Percentiles rank a stretch among this genome's conserved stretches.
Evolutionary conservation across 2,329 filamentous ascomycete genomes (phyloP).

Genomic region (Claviceps arundinis): DNA sequence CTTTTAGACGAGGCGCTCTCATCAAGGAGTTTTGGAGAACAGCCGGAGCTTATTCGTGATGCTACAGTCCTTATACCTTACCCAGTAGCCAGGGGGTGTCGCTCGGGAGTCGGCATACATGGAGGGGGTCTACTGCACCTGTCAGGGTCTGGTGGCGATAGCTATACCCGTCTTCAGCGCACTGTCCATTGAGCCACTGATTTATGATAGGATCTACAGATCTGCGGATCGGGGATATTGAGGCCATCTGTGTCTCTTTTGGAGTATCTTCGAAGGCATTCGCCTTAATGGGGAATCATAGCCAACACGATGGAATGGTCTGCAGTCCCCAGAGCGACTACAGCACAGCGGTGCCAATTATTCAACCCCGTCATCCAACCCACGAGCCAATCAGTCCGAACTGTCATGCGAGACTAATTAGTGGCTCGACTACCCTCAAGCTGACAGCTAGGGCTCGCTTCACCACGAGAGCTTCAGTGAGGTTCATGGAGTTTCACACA

Average conservation of each 20-base stretch:
- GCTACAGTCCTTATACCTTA: neutral
- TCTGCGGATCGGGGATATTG: neutral
- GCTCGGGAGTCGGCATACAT: neutral
- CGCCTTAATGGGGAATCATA: neutral
- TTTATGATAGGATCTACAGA: neutral
- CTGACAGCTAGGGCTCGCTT: too few relatives aligned
- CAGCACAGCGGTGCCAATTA: neutral
- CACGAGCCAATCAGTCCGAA: too few relatives aligned
- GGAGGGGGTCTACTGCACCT: neutral
- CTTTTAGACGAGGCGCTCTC: too few relatives aligned
- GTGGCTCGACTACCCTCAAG: too few relatives aligned
- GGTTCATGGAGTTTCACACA: neutral
- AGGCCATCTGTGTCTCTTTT: neutral
- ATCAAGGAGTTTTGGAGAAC: neutral
- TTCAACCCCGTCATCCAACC: neutral
- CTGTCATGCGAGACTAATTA: too few relatives aligned
- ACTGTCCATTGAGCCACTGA: neutral
- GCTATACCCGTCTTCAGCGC: neutral
- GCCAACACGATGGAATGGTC: neutral
- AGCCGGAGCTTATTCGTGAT: neutral
- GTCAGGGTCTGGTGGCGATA: neutral
- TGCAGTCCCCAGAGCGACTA: neutral
- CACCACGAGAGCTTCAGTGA: too few relatives aligned
- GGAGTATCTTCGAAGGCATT: neutral
- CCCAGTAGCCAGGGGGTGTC: neutral